These are phyloP conservation scores for Clavariopsis aquatica DNA, from an alignment of 495 filamentous ascomycete species.

Conservation along the genomic window DNA sequence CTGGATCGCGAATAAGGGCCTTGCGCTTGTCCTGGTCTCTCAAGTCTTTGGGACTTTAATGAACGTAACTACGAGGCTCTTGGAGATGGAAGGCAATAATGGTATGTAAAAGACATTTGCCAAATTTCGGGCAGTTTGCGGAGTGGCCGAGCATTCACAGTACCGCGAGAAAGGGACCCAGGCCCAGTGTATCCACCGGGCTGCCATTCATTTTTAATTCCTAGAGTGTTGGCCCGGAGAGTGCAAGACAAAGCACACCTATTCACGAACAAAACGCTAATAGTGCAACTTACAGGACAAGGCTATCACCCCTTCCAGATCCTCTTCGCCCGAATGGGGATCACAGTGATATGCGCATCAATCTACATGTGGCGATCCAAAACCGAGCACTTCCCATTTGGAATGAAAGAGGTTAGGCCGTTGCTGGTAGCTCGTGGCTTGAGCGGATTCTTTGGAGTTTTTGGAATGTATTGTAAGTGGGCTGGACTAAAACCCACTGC, in stretches of 20 bases:
- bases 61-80: slow-evolving; percentile 78
- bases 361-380: slow-evolving; percentile 74
- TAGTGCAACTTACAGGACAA: slow-evolving; percentile 44
- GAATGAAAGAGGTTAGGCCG: slow-evolving; percentile 61
- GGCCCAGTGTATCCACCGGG: not conserved
- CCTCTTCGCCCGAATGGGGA: slow-evolving; percentile 79
- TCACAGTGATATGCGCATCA: slow-evolving; percentile 67
- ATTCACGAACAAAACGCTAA: not conserved
- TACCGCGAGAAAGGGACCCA: too few relatives aligned
- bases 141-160: not conserved
- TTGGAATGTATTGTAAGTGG: slow-evolving; percentile 67
- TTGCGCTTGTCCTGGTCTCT: slow-evolving; percentile 70
- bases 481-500: not conserved
- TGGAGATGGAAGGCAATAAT: slow-evolving; percentile 68
- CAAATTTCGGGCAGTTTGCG: not conserved
- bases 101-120: too few relatives aligned
- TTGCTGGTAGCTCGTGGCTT: slow-evolving; percentile 70
- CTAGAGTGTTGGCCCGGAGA: not conserved
- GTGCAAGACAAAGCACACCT: not conserved
- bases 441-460: slow-evolving; percentile 84
- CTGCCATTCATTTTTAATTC: not conserved
- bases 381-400: slow-evolving; percentile 71
- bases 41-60: slow-evolving; percentile 87
- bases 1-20: slow-evolving; percentile 65
- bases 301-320: slow-evolving; percentile 85